phyloP scores from a whole-genome alignment of 1,139 yeast species.

The Hemisphaericaspora lyxosophila region DNA sequence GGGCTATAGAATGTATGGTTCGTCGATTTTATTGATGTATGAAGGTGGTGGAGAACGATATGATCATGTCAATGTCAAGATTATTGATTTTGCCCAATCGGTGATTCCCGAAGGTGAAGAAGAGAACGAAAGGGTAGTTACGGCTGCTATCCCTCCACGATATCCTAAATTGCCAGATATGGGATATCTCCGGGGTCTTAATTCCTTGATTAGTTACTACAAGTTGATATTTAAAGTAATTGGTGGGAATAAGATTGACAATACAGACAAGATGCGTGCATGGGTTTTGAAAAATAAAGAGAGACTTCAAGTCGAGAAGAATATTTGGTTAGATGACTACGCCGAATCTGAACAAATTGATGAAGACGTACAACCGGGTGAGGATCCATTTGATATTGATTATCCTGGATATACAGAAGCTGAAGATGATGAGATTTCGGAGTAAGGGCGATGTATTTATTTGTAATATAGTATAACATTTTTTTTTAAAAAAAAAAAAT shows the following conservation, averaged over 20 bases:
- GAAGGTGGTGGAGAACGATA: constrained; percentile 54
- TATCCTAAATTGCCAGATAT: constrained; percentile 64
- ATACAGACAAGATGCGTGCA: constrained; percentile 10
- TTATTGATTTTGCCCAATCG: constrained; percentile 96
- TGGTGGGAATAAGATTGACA: constrained; percentile 25
- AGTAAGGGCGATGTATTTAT: constrained; percentile 15
- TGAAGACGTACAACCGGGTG: constrained; percentile 6
- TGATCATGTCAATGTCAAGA: constrained; percentile 53
- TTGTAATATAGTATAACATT: neutral
- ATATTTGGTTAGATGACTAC: constrained; percentile 52
- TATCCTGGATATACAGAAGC: constrained; percentile 24
- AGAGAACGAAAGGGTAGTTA: constrained; percentile 35
- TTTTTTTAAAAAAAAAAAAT: too few species aligned
- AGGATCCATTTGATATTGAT: constrained; percentile 27
- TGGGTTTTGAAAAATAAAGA: constrained; percentile 25
- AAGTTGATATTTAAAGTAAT: constrained; percentile 51
- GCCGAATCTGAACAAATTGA: constrained; percentile 31
- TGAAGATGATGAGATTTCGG: constrained; percentile 26
- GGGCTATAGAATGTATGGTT: constrained; percentile 92
- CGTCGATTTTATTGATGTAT: constrained; percentile 83
- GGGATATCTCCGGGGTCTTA: constrained; percentile 84
- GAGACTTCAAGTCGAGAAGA: constrained; percentile 12
- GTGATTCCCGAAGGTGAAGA: constrained; percentile 62
- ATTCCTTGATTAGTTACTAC: constrained; percentile 65
- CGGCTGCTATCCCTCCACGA: constrained; percentile 58